phyloP scores from a whole-genome alignment of 768 basidiomycete genomes.

The Pholiota microspora region DNA sequence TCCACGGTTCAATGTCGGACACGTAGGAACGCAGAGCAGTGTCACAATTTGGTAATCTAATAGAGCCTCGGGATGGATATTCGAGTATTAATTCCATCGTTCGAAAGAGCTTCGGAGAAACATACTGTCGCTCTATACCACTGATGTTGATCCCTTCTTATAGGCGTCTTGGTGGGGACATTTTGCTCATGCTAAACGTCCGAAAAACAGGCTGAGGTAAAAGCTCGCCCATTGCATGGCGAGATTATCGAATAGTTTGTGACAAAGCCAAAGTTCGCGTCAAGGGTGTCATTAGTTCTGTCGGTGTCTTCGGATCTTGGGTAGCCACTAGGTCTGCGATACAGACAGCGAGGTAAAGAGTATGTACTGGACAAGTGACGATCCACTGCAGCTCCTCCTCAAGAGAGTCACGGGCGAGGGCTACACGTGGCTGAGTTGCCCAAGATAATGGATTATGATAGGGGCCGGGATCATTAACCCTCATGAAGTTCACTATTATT shows the following conservation, averaged over 20 bases:
- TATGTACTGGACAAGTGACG: no score
- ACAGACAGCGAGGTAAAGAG: no score
- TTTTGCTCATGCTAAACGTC: neutral
- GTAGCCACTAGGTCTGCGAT: no score
- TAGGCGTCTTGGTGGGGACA: neutral
- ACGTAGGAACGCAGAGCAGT: neutral
- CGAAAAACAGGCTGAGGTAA: neutral
- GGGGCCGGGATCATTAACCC: no score
- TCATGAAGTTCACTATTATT: no score
- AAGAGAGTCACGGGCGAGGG: no score
- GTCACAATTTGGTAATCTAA: neutral
- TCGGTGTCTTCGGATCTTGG: no score
- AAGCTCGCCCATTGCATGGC: neutral
- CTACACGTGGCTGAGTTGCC: no score
- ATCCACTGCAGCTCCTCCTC: no score
- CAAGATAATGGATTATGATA: no score
- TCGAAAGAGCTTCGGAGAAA: slow-evolving; percentile 15
- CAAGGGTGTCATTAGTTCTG: no score
- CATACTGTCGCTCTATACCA: neutral
- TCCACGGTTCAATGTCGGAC: slow-evolving; percentile 20
- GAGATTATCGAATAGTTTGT: neutral
- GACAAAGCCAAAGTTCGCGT: no score
- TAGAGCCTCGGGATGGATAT: neutral
- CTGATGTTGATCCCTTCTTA: neutral
- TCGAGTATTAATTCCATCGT: slow-evolving; percentile 2